Base-by-base conservation (phyloP, 768 basidiomycete genomes). In the Tylopilus felleus region DNA sequence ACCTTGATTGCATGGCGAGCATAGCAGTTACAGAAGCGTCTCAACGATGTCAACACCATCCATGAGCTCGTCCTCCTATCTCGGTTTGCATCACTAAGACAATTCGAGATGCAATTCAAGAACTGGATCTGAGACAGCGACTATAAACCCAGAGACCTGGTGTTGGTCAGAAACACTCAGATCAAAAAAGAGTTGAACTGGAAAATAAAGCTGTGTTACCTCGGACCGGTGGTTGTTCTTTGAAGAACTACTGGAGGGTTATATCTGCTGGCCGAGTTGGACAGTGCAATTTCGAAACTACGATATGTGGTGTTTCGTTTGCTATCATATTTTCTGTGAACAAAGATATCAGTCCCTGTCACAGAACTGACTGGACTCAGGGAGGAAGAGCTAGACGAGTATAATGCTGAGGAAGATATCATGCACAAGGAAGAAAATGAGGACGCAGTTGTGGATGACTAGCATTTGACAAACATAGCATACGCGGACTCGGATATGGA, bases 1-100 rank as follows among this genome's bases (percentile, higher is more conserved):
- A 28, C 28, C 0, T 68, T 38, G 36, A 51, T 55, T 8, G 16
- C 29, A n/a, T 56, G 45, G 25, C 2, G 8, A 23, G 53, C 57
- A 6, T 1, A 2, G 0, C 47, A 53, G 21, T 31, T 58, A 0
- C 44, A 40, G n/a, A 40, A 40, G 19, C 21, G 4, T 10, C 9
- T 7, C 1, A 19, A 40, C 5, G 39, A 40, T 13, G 21, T 40
- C 5, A 4, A 40, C 12, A 21, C 19, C 1, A 40, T 40, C 8
- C 9, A 16, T 0, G 12, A 40, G 17, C 3, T 2, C 12, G 8
- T 40, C 0, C 39, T 40, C 5, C 4, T 21, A 17, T 40, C 19
- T 19, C 7, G 5, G 7, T 39, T 39, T 21, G 9, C 19, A 12
- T 40, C 39, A 9, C 0, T 21, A 4, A 14, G 14, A 16, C 13